Conservation (phyloP, 2,329 filamentous ascomycete genomes). For the Furcasterigmium sp. region DNA sequence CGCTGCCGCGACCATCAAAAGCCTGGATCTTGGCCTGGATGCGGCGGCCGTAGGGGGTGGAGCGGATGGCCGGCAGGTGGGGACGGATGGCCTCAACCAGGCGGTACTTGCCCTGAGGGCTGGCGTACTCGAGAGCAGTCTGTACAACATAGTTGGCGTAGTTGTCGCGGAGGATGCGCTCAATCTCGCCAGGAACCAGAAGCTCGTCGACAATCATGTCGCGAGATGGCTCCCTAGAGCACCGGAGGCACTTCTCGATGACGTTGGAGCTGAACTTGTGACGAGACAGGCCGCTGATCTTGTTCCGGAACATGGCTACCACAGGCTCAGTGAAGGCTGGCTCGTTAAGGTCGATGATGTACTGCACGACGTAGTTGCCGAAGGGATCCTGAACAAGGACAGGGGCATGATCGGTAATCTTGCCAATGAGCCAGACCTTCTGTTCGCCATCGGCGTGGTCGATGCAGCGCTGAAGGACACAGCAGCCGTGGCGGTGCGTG, state of each 20-base stretch:
- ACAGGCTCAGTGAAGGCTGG: slow-evolving; percentile 83
- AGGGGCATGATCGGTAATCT: slow-evolving; percentile 86
- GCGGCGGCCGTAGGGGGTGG: slow-evolving; percentile 89
- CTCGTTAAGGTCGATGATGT: slow-evolving; percentile 93
- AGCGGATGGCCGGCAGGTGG: slow-evolving; percentile 76
- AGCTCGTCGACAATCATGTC: slow-evolving; percentile 84
- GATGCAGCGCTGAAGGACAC: slow-evolving; percentile 95
- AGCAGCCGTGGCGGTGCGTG: slow-evolving; percentile 96
- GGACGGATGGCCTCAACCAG: slow-evolving; percentile 84
- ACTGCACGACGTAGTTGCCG: slow-evolving; percentile 98
- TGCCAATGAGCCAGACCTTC: slow-evolving; percentile 77
- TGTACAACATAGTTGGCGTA: slow-evolving; percentile 98
- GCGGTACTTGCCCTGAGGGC: slow-evolving; percentile 64
- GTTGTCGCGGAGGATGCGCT: slow-evolving; percentile 82
- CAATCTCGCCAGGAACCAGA: slow-evolving; percentile 67
- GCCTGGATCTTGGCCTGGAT: slow-evolving; percentile 82
- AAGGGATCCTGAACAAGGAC: slow-evolving; percentile 92
- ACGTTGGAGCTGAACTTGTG: slow-evolving; percentile 99
- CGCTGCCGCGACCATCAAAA: slow-evolving; percentile 43
- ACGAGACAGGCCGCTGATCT: slow-evolving; percentile 69
- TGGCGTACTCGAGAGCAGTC: slow-evolving; percentile 84
- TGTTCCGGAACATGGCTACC: slow-evolving; percentile 71
- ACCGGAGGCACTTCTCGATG: slow-evolving; percentile 92
- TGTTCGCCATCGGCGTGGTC: slow-evolving; percentile 90
- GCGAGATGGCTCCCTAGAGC: slow-evolving; percentile 68